phyloP scores from a whole-genome alignment of 805 yeast species.

The Barnettozyma vustinii region DNA sequence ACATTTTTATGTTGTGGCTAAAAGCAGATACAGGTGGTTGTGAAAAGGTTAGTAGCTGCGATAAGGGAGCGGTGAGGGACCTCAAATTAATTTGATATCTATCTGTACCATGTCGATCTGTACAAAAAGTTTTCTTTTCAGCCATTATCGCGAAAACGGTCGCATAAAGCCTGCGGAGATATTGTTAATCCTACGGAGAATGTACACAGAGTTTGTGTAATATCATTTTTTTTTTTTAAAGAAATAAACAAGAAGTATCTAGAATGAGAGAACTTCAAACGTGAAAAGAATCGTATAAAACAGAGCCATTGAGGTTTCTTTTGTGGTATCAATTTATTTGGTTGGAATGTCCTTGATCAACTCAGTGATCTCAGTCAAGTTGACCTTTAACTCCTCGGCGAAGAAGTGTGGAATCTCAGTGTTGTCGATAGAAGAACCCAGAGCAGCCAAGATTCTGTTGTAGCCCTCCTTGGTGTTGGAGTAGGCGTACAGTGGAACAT shows the following conservation, averaged over 20 bases:
- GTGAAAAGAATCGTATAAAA: not conserved
- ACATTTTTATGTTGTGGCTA: constrained; percentile 27
- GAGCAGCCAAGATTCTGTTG: constrained; percentile 36
- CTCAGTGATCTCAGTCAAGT: constrained; percentile 45
- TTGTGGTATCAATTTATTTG: not conserved
- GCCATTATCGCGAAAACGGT: not conserved
- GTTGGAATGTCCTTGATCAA: constrained; percentile 39
- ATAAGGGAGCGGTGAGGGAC: no score
- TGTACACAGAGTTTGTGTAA: not conserved
- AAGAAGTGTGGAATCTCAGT: constrained; percentile 75
- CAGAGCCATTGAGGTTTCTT: not conserved
- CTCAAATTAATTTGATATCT: no score
- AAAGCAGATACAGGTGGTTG: no score
- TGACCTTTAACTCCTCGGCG: constrained; percentile 46
- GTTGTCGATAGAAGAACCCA: constrained; percentile 81
- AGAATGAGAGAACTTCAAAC: not conserved
- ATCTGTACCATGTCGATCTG: not conserved
- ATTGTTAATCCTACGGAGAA: not conserved
- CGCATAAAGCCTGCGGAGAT: not conserved
- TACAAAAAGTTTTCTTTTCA: not conserved
- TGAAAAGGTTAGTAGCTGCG: no score
- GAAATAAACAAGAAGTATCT: not conserved
- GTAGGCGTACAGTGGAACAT: constrained; percentile 82
- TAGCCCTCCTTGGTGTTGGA: constrained; percentile 51
- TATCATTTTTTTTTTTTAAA: no score